phyloP scores from a whole-genome alignment of 2,329 filamentous ascomycete species.

The Rugonectria rugulosa region DNA sequence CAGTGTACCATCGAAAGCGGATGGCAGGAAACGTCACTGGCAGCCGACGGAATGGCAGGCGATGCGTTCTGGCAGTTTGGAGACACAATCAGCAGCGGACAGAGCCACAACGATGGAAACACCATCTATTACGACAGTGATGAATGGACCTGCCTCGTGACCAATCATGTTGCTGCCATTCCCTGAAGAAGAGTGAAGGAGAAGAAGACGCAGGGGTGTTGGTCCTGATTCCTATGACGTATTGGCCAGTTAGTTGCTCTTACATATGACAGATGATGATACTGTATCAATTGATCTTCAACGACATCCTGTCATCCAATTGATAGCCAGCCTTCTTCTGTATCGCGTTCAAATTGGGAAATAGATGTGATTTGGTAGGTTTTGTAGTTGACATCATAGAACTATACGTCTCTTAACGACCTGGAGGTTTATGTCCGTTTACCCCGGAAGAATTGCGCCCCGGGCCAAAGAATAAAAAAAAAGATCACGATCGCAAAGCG shows the following conservation, averaged over 20 bases:
- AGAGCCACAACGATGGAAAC: constrained; percentile 52
- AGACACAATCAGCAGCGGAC: constrained; percentile 50
- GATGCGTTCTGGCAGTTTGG: constrained; percentile 53
- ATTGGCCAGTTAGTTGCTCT: too few relatives aligned
- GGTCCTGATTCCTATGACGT: background rate
- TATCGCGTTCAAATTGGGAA: background rate
- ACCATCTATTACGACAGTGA: constrained; percentile 53
- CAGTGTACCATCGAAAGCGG: constrained; percentile 57
- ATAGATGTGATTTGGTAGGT: background rate
- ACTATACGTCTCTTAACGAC: too few relatives aligned
- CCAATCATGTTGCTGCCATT: constrained; percentile 47
- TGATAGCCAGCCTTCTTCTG: background rate
- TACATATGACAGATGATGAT: background rate
- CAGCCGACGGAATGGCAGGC: constrained; percentile 41
- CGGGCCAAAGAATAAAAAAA: constrained; percentile 21
- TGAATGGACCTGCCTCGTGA: constrained; percentile 54
- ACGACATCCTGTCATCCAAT: background rate
- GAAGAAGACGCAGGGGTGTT: background rate
- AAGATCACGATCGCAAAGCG: constrained; percentile 10
- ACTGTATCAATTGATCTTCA: background rate
- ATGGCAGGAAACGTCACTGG: constrained; percentile 47
- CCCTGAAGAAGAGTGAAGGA: background rate
- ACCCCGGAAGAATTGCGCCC: constrained; percentile 37
- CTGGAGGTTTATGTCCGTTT: too few relatives aligned
- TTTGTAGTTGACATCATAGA: background rate